Evolutionary conservation across 2,329 filamentous ascomycete genomes (phyloP).

Genomic region (Fusarium sarcochroum): DNA sequence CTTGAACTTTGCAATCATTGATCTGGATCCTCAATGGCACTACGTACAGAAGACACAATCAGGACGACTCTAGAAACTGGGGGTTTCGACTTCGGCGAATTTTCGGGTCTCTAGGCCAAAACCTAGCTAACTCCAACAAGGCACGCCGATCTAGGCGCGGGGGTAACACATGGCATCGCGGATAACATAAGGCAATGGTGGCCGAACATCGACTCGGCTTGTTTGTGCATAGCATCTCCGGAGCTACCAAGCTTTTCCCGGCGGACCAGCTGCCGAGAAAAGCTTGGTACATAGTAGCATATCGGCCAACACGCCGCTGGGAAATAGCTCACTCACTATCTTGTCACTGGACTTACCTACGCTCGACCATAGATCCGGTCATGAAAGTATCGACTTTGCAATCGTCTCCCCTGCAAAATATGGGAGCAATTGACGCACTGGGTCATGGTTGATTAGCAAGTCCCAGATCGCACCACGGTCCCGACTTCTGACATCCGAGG

Average conservation of each 20-base stretch:
- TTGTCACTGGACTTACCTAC: not conserved
- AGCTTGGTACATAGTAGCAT: slow-evolving; percentile 34
- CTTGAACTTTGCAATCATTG: not conserved
- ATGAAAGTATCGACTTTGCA: not conserved
- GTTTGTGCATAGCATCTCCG: slow-evolving; percentile 41
- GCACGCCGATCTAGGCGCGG: slow-evolving; percentile 41
- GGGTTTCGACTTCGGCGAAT: slow-evolving; percentile 32
- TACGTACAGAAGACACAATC: slow-evolving; percentile 9
- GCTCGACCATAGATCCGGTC: not conserved
- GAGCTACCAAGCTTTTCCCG: slow-evolving; percentile 39
- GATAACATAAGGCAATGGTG: slow-evolving; percentile 40
- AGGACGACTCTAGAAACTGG: slow-evolving; percentile 5
- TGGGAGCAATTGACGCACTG: slow-evolving; percentile 13
- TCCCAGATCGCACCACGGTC: slow-evolving; percentile 31
- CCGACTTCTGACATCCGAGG: slow-evolving; percentile 40
- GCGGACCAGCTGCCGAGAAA: slow-evolving; percentile 40
- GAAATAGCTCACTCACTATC: slow-evolving; percentile 21
- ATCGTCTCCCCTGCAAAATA: not conserved
- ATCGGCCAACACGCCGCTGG: slow-evolving; percentile 24
- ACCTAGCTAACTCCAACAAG: slow-evolving; percentile 30
- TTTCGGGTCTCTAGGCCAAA: slow-evolving; percentile 35
- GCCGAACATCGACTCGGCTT: slow-evolving; percentile 38
- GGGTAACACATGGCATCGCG: slow-evolving; percentile 45
- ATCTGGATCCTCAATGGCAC: not conserved
- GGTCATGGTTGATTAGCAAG: slow-evolving; percentile 19